Evolutionary conservation across 2,329 filamentous ascomycete species (phyloP), one percentile per base, ranked within the genome.

Genomic region (Apiospora rasikravindrae): DNA sequence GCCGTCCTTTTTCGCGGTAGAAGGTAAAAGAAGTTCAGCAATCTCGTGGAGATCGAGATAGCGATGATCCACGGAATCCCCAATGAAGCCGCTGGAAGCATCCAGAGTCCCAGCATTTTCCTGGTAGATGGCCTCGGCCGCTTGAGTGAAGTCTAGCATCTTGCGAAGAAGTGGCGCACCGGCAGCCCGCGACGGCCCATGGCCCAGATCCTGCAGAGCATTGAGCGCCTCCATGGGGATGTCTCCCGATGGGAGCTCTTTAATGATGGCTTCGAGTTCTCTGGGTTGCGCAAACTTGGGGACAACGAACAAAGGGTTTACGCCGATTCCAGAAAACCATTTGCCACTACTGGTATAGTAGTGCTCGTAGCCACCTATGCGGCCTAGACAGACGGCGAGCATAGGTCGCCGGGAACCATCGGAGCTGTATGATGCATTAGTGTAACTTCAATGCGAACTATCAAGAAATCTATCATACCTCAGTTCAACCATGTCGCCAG

Each of bases 281-380:
- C 77, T 78, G 2, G 76, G 72, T 1, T 77, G 76, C 49, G 82
- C 84, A 74, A 90, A 90, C 1, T 81, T 79, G 10, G 83, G 82
- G 67, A 90, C 82, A 5, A 85, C 82, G 76, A 91, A 91, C 47
- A 86, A 79, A 0, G 86, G 82, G 61, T 80, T 82, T 42, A 87
- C 79, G 22, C 81, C 81, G 49, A 83, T 71, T 69, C 82, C 83
- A 11, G 83, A 83, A 77, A 88, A 86, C 81, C 84, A 86, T 75
- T 85, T 86, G 74, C 88, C 88, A 22, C 83, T 86, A 74, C 78
- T 83, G 42, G 86, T 85, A 77, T 89, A 90, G 77, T 87, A 89
- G 77, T 90, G 87, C 74, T 88, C 82, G 57, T 85, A 81, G 24
- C 84, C 84, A 51, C 86, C 84, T 74, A 87, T 84, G 70, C 81